These are phyloP conservation scores for Corylus heterophylla DNA, from an alignment of 306 rosid species.

Conservation along the genomic window DNA sequence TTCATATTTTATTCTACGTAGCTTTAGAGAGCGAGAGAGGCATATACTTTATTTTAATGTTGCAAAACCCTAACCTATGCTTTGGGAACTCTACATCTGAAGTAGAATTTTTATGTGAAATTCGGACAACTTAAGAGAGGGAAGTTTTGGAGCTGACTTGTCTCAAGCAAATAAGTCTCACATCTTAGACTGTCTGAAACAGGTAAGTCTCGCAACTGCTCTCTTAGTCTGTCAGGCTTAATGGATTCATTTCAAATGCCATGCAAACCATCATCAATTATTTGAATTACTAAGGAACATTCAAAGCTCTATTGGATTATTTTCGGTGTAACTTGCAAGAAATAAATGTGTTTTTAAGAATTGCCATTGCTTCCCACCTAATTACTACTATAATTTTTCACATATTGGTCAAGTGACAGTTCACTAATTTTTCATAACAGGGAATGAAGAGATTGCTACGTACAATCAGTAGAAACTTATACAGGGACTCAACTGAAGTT, in stretches of 20 bases:
- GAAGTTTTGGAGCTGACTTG: too few species aligned
- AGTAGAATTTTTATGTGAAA: too few species aligned
- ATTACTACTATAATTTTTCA: neutral
- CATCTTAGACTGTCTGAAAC: too few species aligned
- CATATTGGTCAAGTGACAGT: neutral
- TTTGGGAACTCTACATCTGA: too few species aligned
- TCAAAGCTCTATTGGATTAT: neutral
- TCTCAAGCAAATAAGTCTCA: too few species aligned
- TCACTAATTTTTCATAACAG: neutral
- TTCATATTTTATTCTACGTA: slow-evolving; percentile 25
- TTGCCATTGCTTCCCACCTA: neutral
- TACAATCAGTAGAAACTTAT: slow-evolving; percentile 9
- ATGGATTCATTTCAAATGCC: neutral
- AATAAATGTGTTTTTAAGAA: neutral
- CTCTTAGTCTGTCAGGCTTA: too few species aligned
- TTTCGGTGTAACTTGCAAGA: neutral
- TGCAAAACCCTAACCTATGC: too few species aligned
- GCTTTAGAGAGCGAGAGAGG: neutral
- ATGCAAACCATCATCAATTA: neutral
- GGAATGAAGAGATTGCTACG: neutral
- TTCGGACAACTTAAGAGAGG: too few species aligned
- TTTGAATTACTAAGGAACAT: neutral
- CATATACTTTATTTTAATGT: too few species aligned
- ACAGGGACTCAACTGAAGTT: slow-evolving; percentile 1
- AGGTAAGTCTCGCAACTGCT: too few species aligned